Evolutionary conservation across 306 rosid species (phyloP), one percentile per base, ranked within the genome.

Genomic region (Datisca glomerata): DNA sequence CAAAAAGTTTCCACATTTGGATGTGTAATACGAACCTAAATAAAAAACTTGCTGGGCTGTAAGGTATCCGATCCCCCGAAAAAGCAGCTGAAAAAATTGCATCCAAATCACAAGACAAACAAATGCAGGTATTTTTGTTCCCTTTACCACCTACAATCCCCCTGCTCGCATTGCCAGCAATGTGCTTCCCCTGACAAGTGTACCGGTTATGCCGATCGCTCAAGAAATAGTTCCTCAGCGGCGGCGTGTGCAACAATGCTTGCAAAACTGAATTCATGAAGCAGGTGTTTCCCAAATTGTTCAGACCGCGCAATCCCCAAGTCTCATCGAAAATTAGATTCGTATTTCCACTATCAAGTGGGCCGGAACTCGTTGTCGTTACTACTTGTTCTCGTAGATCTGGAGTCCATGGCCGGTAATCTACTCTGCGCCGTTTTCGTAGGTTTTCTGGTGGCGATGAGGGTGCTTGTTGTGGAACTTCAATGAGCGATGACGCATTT

Each of bases 211-310:
- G 94, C 47, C 74, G 61, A 42, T 79, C 91, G 49, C 94, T 75
- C 59, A 83, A 59, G 53, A 83, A 83, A 61, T 79, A 79, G 67
- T 83, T 79, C 59, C 86, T 63, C 55, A 84, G 34, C 11, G 92
- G 94, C 24, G 92, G 94, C 45, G 94, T 73, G 42, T 84, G 94
- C 20, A 84, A 79, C 64, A 84, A 62, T n/a, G 94, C 94, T 35
- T 84, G 94, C 42, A 84, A 53, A 32, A 84, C 86, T 18, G 94
- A 84, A 55, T 84, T 84, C 92, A 84, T 79, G 60, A 79, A 84
- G 41, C 94, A 84, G n/a, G 94, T 84, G 55, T 58, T 84, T 4
- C 94, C 92, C 46, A 79, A 17, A 49, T 84, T 84, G 74, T 84
- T 84, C 54, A 84, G 44, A 7, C 92, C 94, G 10, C 94, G 78